Evolutionary conservation across 768 basidiomycete species (phyloP), one percentile per base, ranked within the genome.

Genomic region (Xerocomellus amylosporus): DNA sequence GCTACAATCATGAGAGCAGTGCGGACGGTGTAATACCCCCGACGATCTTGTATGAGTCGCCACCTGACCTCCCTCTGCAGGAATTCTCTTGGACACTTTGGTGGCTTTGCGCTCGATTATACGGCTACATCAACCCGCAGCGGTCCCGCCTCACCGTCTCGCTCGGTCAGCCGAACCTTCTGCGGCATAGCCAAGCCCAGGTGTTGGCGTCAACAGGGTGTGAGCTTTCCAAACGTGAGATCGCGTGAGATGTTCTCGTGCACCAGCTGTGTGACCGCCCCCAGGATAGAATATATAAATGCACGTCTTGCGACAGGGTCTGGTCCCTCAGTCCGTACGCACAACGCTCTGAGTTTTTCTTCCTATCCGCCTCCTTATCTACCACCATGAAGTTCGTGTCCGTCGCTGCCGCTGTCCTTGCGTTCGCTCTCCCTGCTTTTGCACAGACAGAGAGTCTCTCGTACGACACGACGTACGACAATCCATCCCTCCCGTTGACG

Each of bases 391-490:
- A 71, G 22, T 55, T 68, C 52, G 15, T 36, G 20, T 53, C 63
- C 17, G 31, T 58, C 47, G 26, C 51, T 8, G 37, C 38, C 10
- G 45, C 59, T 17, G 1, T 45, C 38, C 39, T 70, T 40, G 41
- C 59, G 1, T 36, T 63, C 28, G 50, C 58, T 22, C 50, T 67
- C 49, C 46, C 64, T 19, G 51, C 53, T 19, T 49, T 70, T 36
- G 56, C 63, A 24, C 55, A 59, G 39, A 40, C 45, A 37, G 15
- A 58, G 43, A 59, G 24, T 5, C 53, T 73, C n/a, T 61, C 69
- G 44, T 74, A 68, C 43, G 71, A 75, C 59, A 60, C 36, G 8
- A 58, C 49, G 26, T 75, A 73, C 52, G 73, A 71, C 55, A 46
- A 69, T 3, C 7, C 63, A 20, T 36, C 47, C 24, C 38, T 49